Evolutionary conservation across 208 protist species (phyloP), one percentile per base, ranked within the genome.

Genomic region (Phytomonas francai): DNA sequence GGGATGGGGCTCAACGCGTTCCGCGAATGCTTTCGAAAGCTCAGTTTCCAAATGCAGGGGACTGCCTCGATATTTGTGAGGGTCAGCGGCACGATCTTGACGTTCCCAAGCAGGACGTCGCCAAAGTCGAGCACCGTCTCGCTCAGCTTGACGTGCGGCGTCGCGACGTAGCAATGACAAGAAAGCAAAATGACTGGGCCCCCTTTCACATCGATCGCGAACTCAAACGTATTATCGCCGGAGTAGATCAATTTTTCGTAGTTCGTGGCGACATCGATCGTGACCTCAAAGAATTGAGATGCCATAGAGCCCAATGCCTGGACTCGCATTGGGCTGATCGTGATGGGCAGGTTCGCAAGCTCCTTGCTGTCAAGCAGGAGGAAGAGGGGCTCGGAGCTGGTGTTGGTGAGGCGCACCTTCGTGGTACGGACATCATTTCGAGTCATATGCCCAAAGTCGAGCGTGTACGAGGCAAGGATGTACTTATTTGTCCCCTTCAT

Each of bases 371-470:
- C 87, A 8, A 98, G 33, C 57, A 86, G 70, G 7, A 97, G 58
- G 31, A 79, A 81, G 7, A 98, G 71, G 31, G 71, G 51, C 65
- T 81, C 70, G 9, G 78, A 63, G 32, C 82, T 92, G 56, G 89
- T 90, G 83, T 98, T 98, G 32, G 81, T 67, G 12, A 98, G n/a
- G 9, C 62, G 61, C 58, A 98, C 73, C 59, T 71, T 83, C 39
- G 79, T 77, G 31, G 83, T 95, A 30, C 87, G 88, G 33, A 81
- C 68, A 19, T 95, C 85, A 49, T 87, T 87, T 29, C 89, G 89
- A 7, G 97, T 92, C 65, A 98, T 92, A 79, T 96, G 77, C 33
- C 97, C 97, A 86, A 98, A 98, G 73, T 98, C 92, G 59, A 97
- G 76, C 29, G 93, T 54, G 76, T 98, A 98, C 16, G 73, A 77